Conservation (phyloP, 768 basidiomycete genomes). For the Lentinula edodes region DNA sequence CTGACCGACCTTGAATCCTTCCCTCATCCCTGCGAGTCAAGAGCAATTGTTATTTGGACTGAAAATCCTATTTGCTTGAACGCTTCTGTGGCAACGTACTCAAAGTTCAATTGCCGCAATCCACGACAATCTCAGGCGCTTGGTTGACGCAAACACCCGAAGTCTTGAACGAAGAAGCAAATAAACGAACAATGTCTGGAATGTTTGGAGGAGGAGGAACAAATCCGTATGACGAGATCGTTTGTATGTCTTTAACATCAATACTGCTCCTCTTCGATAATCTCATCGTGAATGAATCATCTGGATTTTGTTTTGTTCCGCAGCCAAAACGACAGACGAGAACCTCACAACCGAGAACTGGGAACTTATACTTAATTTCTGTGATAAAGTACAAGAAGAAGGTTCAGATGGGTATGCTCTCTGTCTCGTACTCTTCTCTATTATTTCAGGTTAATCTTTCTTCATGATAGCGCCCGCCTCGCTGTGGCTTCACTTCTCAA, state of each 20-base stretch:
- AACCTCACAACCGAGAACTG: slow-evolving; percentile 93
- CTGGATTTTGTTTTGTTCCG: not conserved
- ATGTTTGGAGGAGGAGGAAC: slow-evolving; percentile 71
- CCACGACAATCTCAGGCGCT: no score
- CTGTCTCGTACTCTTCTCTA: not conserved
- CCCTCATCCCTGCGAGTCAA: no score
- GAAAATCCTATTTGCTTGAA: no score
- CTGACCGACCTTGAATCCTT: no score
- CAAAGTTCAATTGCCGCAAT: no score
- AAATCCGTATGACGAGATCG: slow-evolving; percentile 88
- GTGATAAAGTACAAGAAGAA: slow-evolving; percentile 93
- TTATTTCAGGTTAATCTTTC: slow-evolving; percentile 1
- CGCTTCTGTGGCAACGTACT: no score
- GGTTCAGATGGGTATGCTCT: slow-evolving; percentile 73
- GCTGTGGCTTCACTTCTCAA: slow-evolving; percentile 83
- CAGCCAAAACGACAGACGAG: slow-evolving; percentile 97
- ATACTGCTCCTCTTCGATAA: not conserved
- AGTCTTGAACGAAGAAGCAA: not conserved
- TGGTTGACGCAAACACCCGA: no score
- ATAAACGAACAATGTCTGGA: not conserved
- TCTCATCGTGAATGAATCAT: not conserved
- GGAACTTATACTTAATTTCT: slow-evolving; percentile 91
- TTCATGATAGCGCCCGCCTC: slow-evolving; percentile 65
- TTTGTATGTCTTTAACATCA: slow-evolving; percentile 52
- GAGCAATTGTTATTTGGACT: no score